Conservation (phyloP, 2,329 filamentous ascomycete genomes). For the Fusarium cyanostomum region DNA sequence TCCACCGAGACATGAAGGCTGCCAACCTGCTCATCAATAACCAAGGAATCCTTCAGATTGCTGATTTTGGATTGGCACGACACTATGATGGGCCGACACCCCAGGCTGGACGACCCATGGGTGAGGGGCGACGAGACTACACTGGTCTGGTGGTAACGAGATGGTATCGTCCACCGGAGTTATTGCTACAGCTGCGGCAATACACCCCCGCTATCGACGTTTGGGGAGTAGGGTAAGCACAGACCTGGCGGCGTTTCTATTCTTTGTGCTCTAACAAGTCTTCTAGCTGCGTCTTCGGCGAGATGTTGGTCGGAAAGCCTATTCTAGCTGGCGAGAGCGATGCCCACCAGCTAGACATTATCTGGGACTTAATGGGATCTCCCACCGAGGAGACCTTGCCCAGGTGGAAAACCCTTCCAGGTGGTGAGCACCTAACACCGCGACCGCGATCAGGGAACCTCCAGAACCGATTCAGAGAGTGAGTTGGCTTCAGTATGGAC, state of each 20-base stretch:
- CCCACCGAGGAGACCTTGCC: slow-evolving; percentile 94
- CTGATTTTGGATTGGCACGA: slow-evolving; percentile 93
- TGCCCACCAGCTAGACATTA: slow-evolving; percentile 87
- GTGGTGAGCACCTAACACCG: slow-evolving; percentile 78
- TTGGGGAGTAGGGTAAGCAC: slow-evolving; percentile 90
- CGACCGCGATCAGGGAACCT: slow-evolving; percentile 72
- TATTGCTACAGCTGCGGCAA: slow-evolving; percentile 84
- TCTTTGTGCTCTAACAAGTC: slow-evolving; percentile 31
- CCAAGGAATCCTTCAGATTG: slow-evolving; percentile 91
- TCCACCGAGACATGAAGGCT: slow-evolving; percentile 99
- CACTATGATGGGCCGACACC: slow-evolving; percentile 90
- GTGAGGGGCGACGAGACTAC: slow-evolving; percentile 88
- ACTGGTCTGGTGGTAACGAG: slow-evolving; percentile 96
- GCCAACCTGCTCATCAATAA: slow-evolving; percentile 98
- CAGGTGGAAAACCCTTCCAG: slow-evolving; percentile 84
- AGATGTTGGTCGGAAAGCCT: slow-evolving; percentile 94
- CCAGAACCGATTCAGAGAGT: slow-evolving; percentile 78
- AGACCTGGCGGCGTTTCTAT: not conserved
- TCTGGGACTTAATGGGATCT: slow-evolving; percentile 91
- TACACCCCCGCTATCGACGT: slow-evolving; percentile 99
- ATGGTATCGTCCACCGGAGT: slow-evolving; percentile 96
- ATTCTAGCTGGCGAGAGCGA: slow-evolving; percentile 93
- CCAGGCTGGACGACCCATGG: slow-evolving; percentile 78
- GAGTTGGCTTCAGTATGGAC: slow-evolving; percentile 38
- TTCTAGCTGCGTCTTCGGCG: slow-evolving; percentile 92